Evolutionary conservation across 495 filamentous ascomycete species (phyloP).

Genomic region (Paragyromitra xinjiangensis): DNA sequence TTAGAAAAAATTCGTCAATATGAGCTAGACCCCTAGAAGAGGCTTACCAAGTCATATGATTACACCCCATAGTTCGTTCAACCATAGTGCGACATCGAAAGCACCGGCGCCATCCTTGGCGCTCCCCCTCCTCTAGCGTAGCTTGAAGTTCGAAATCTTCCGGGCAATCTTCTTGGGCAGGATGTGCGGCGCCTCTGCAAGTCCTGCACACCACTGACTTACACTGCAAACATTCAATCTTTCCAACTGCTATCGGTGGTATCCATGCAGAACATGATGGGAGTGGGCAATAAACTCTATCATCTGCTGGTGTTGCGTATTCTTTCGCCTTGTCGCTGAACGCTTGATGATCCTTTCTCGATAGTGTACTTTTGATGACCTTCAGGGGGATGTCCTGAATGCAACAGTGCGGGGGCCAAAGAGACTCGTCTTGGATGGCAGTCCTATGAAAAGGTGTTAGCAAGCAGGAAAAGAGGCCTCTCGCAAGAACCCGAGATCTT

Average conservation of each 20-base stretch:
- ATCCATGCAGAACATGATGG: conserved; percentile 76
- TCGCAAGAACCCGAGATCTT: neutral
- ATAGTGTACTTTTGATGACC: conserved; percentile 74
- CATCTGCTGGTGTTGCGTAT: conserved; percentile 68
- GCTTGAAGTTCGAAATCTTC: conserved; percentile 71
- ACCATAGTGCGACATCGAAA: conserved; percentile 75
- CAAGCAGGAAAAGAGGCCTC: neutral
- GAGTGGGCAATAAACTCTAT: conserved; percentile 75
- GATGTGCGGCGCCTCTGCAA: conserved; percentile 76
- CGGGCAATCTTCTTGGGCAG: conserved; percentile 69
- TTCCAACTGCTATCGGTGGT: conserved; percentile 68
- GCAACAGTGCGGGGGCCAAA: conserved; percentile 83
- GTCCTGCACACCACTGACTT: conserved; percentile 72
- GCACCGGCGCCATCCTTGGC: conserved; percentile 78
- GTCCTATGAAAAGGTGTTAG: conserved; percentile 65
- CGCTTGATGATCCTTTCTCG: conserved; percentile 70
- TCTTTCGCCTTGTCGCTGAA: conserved; percentile 79
- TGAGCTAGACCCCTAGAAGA: neutral
- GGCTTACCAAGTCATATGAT: conserved; percentile 75
- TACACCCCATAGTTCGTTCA: conserved; percentile 77
- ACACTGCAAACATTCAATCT: conserved; percentile 69
- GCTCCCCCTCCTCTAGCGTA: conserved; percentile 71
- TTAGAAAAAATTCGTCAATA: neutral
- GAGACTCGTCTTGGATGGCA: conserved; percentile 73
- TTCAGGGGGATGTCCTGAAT: conserved; percentile 72